phyloP scores from a whole-genome alignment of 768 basidiomycete species.

The Brasilioporus rufonigricans region DNA sequence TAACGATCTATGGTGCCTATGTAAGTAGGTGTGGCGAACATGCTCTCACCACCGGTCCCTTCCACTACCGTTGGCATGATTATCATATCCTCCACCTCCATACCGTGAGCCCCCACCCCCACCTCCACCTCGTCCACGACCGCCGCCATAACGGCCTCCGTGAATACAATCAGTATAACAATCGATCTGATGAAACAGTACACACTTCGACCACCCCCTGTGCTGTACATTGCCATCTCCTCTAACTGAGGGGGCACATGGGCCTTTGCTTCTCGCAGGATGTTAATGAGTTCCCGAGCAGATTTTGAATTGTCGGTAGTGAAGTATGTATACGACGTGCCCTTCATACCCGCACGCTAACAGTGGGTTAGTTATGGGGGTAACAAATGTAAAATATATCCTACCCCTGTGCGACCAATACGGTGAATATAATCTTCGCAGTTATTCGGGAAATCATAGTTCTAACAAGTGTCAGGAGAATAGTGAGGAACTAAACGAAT shows the following conservation, averaged over 20 bases:
- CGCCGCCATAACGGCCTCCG: slow-evolving; percentile 61
- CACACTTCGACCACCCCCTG: slow-evolving; percentile 73
- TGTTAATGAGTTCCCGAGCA: slow-evolving; percentile 86
- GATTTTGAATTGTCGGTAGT: slow-evolving; percentile 95
- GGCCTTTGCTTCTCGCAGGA: slow-evolving; percentile 86
- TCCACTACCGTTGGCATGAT: slow-evolving; percentile 20
- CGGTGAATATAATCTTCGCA: slow-evolving; percentile 99
- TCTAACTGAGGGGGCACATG: slow-evolving; percentile 84
- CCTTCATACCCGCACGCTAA: slow-evolving; percentile 88
- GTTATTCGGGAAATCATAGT: slow-evolving; percentile 98
- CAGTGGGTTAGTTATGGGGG: slow-evolving; percentile 14
- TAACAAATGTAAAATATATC: slow-evolving; percentile 22
- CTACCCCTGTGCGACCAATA: slow-evolving; percentile 93
- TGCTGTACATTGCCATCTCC: slow-evolving; percentile 88
- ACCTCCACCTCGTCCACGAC: slow-evolving; percentile 29
- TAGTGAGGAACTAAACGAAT: not conserved
- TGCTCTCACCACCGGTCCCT: slow-evolving; percentile 25
- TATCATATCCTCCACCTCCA: slow-evolving; percentile 26
- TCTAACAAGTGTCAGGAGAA: slow-evolving; percentile 44
- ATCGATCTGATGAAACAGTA: not conserved
- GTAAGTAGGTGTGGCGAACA: slow-evolving; percentile 3
- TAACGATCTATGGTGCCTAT: slow-evolving; percentile 20
- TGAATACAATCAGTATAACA: not conserved
- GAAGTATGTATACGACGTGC: slow-evolving; percentile 93
- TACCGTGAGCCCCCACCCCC: slow-evolving; percentile 22